phyloP scores from a whole-genome alignment of 1,284 basidiomycete species.

The Boletus semigastroideus region DNA sequence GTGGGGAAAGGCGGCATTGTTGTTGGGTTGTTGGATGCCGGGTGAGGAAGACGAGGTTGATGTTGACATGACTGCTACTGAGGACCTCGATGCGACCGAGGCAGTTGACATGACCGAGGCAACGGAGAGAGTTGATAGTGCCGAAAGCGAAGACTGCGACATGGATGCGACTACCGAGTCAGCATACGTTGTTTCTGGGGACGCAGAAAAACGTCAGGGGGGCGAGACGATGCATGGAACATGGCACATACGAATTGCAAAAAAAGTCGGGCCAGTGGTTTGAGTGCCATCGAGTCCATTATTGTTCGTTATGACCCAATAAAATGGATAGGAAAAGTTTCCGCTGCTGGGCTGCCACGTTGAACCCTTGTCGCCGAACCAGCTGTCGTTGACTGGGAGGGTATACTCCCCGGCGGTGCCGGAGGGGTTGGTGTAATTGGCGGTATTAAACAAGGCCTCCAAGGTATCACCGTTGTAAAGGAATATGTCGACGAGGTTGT shows the following conservation, averaged over 20 bases:
- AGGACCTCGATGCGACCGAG: slow-evolving; percentile 16
- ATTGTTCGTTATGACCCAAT: slow-evolving; percentile 66
- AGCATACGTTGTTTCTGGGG: slow-evolving; percentile 67
- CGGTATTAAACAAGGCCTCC: slow-evolving; percentile 44
- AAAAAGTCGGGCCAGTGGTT: slow-evolving; percentile 67
- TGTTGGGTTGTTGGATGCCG: slow-evolving; percentile 48
- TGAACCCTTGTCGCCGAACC: slow-evolving; percentile 61
- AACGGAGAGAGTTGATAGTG: slow-evolving; percentile 37
- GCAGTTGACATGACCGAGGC: slow-evolving; percentile 32
- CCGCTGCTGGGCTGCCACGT: slow-evolving; percentile 45
- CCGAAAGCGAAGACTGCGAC: slow-evolving; percentile 44
- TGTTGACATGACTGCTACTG: slow-evolving; percentile 31
- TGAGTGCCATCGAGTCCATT: slow-evolving; percentile 52
- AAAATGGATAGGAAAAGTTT: slow-evolving; percentile 64
- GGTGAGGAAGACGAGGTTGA: slow-evolving; percentile 26
- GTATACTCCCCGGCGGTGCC: slow-evolving; percentile 53
- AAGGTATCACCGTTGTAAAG: slow-evolving; percentile 67
- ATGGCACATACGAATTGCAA: slow-evolving; percentile 66
- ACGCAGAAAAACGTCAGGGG: slow-evolving; percentile 12
- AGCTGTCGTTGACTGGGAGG: slow-evolving; percentile 66
- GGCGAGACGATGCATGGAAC: slow-evolving; percentile 1
- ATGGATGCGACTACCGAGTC: slow-evolving; percentile 59
- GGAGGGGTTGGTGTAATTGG: slow-evolving; percentile 46
- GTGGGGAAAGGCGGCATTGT: slow-evolving; percentile 57
- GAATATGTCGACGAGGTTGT: slow-evolving; percentile 60